Base-by-base conservation (phyloP, 805 yeast genomes). In the Kluyveromyces lactis region DNA sequence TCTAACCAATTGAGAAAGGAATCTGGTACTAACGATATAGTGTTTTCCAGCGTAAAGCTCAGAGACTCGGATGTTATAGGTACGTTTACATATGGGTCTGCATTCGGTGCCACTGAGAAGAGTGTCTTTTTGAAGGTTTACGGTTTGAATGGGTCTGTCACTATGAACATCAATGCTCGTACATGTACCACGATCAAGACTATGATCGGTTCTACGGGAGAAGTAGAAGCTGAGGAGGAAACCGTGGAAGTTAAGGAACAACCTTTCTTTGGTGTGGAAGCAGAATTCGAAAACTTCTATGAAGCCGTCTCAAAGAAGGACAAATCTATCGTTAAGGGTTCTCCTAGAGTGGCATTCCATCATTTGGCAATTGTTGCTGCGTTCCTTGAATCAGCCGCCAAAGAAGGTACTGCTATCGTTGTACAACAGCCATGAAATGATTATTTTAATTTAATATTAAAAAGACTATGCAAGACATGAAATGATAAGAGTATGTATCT, bases 301-400 rank as follows among this genome's bases (percentile, higher is more conserved):
- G 72, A 73, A 33, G 86, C 87, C n/a, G 79, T 82, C 21, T 47
- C 54, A 18, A 65, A 69, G 41, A 73, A 75, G 47, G 86, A 84
- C 58, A 83, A 83, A 63, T 52, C 66, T 3, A 47, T 74, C 40
- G 62, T 81, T 38, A 64, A 56, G 30, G 73, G 75, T 31, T 70
- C 79, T n/a, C 95, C 95, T 18, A 81, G 75, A 46, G 72, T 68
- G 45, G 86, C 94, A 4, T 89, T 83, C 78, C 96, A 89, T 62
- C 97, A 90, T 62, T 75, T 89, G 60, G 95, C 96, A 5, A 74
- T 86, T 50, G 77, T 90, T 42, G 95, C 77, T 41, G 97, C 96
- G 19, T 83, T 85, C 43, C 63, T 90, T 27, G 80, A 81, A 48
- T 80, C 92, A 42, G 75, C 86, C 28, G 50, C 64, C 13, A 61